Base-by-base conservation (phyloP, 2,329 filamentous ascomycete genomes). In the Orbilia quercus region DNA sequence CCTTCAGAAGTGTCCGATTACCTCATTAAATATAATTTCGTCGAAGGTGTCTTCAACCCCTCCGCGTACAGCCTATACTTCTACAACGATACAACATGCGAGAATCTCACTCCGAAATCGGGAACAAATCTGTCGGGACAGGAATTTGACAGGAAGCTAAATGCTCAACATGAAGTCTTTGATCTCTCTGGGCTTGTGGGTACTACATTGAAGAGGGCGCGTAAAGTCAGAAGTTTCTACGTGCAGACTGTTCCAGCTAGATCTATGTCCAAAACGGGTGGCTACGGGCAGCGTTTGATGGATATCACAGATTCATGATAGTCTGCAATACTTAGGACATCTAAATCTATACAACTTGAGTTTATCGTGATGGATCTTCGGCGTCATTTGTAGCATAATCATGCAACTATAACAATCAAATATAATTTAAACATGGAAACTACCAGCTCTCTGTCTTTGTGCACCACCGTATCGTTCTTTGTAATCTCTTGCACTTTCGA, bases 401-500 rank as follows among this genome's bases (percentile, higher is more conserved):
- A 31, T 31, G 28, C 28, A 31, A 5, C 28, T 31, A 31, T n/a
- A n/a, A n/a, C n/a, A n/a, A n/a, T n/a, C n/a, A n/a, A n/a, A n/a
- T 20, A 45, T n/a, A 47, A 48, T 53, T 36, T 59, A 74, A 45
- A 67, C 64, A 22, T 74, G 70, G n/a, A 74, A 74, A 14, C 70
- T 74, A 2, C 70, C 70, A 16, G 63, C 70, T 47, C 70, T 51
- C 20, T 74, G 70, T 47, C 70, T 59, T 20, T 74, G 63, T 14
- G 51, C 63, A 7, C 70, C 64, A 1, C 70, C 70, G 47, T 74
- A 63, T 7, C 70, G 40, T 18, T 69, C 58, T 25, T 69, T 74
- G 28, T 74, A 74, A 11, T 69, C 55, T 25, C 57, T 69, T 23
- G 70, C 60, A 14, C 70, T 74, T 18, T 63, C 63, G 5, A 74